These are phyloP conservation scores for Salvia sclarea DNA, from an alignment of 305 asterid species.

Conservation along the genomic window DNA sequence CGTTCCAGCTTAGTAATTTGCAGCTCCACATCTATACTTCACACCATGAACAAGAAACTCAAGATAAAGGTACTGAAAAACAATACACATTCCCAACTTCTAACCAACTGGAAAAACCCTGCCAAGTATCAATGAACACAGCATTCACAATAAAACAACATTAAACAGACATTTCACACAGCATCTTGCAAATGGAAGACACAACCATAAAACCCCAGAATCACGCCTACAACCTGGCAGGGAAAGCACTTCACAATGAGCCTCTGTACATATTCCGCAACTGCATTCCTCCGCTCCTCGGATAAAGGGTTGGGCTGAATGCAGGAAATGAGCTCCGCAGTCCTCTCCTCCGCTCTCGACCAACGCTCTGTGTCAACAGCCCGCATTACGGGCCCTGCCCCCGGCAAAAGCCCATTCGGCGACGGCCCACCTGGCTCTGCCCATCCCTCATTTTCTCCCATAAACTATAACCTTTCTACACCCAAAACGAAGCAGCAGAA, in stretches of 20 bases:
- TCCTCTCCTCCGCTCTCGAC: conserved; percentile 88
- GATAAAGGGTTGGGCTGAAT: conserved; percentile 87
- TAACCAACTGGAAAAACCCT: conserved; percentile 4
- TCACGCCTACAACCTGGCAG: conserved; percentile 67
- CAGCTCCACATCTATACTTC: background rate
- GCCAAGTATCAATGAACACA: conserved; percentile 15
- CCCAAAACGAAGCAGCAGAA: conserved; percentile 23
- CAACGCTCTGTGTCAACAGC: conserved; percentile 72
- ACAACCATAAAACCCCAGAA: conserved; percentile 22
- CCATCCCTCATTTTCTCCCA: conserved; percentile 92
- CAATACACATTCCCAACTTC: background rate
- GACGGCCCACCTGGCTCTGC: conserved; percentile 65
- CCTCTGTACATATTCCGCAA: conserved; percentile 81
- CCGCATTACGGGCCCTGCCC: conserved; percentile 62
- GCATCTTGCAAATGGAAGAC: conserved; percentile 20
- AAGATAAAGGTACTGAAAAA: conserved; percentile 8
- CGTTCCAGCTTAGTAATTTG: no score
- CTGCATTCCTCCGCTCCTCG: conserved; percentile 89
- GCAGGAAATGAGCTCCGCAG: conserved; percentile 86
- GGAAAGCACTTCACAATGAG: conserved; percentile 86
- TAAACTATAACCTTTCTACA: conserved; percentile 48
- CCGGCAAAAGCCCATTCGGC: conserved; percentile 83
- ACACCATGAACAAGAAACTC: conserved; percentile 13
- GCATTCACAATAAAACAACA: conserved; percentile 19
- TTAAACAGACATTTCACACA: conserved; percentile 3